Percentiles rank a stretch among this genome's conserved stretches.
These are phyloP conservation scores for Metschnikowia hibisci DNA, from an alignment of 805 yeast genomes.

Conservation along the genomic window DNA sequence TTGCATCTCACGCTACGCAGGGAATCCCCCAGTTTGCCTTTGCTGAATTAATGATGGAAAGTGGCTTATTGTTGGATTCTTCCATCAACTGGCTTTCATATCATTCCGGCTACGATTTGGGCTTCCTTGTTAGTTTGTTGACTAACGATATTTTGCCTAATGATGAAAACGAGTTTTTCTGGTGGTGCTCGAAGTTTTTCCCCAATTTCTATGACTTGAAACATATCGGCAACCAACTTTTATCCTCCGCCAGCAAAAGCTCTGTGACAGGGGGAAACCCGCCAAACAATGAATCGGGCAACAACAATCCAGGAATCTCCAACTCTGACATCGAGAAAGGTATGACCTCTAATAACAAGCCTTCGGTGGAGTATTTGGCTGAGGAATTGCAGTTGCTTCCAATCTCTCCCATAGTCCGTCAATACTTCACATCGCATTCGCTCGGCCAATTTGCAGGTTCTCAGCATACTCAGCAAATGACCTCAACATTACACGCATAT, in stretches of 20 bases:
- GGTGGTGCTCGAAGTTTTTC: conserved; percentile 68
- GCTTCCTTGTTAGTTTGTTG: conserved; percentile 75
- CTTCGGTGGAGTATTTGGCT: conserved; percentile 58
- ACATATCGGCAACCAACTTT: conserved; percentile 38
- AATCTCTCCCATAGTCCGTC: conserved; percentile 48
- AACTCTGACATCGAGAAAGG: conserved; percentile 9
- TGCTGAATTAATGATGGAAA: conserved; percentile 78
- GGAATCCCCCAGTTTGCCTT: conserved; percentile 81
- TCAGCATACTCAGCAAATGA: conserved; percentile 31
- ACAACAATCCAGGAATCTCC: background rate
- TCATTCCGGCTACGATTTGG: conserved; percentile 93
- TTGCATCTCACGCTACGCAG: conserved; percentile 62
- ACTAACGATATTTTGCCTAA: conserved; percentile 75
- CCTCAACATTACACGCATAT: conserved; percentile 58
- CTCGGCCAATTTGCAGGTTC: conserved; percentile 19
- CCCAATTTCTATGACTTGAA: conserved; percentile 85
- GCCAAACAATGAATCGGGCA: conserved; percentile 4
- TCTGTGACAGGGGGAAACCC: conserved; percentile 5
- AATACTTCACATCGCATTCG: conserved; percentile 26
- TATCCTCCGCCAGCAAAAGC: conserved; percentile 15
- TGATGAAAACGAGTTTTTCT: conserved; percentile 71
- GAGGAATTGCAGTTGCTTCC: conserved; percentile 65
- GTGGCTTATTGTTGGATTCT: conserved; percentile 75
- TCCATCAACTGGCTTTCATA: conserved; percentile 83
- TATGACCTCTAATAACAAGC: conserved; percentile 25